phyloP scores from a whole-genome alignment of 306 rosid species.

The Malus asiatica region DNA sequence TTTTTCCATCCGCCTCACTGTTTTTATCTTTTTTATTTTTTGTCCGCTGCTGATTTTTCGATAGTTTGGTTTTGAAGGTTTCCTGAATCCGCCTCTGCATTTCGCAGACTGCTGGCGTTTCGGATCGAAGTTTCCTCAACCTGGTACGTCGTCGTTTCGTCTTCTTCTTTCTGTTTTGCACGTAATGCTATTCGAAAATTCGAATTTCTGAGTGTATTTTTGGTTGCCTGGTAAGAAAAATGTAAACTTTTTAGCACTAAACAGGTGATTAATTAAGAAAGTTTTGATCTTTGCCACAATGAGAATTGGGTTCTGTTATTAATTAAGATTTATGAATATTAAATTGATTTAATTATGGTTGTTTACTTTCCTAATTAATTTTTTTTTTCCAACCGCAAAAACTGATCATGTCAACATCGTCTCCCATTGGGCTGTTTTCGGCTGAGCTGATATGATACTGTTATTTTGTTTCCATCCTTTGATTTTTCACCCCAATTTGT shows the following conservation, averaged over 20 bases:
- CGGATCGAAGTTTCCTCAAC: background rate
- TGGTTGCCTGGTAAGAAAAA: background rate
- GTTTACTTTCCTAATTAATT: constrained; percentile 10
- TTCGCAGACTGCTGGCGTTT: background rate
- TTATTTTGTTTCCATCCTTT: constrained; percentile 37
- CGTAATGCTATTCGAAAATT: background rate
- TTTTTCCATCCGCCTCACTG: background rate
- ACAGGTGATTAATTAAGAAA: background rate
- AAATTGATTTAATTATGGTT: background rate
- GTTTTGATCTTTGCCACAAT: background rate
- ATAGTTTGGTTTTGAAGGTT: constrained; percentile 2
- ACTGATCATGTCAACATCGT: constrained; percentile 23
- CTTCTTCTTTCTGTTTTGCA: background rate
- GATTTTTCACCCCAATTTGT: constrained; percentile 17
- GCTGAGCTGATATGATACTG: constrained; percentile 62
- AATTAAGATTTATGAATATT: background rate
- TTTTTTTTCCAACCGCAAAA: constrained; percentile 27
- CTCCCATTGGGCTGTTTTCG: constrained; percentile 26
- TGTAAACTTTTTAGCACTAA: background rate
- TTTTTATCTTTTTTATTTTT: background rate
- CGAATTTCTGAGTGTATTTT: background rate
- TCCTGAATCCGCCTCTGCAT: constrained; percentile 4
- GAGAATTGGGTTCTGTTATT: background rate
- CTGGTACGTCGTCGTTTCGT: constrained; percentile 15
- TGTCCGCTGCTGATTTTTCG: background rate